Base-by-base conservation (phyloP, 345 rosid genomes). In the Diplotaxis tenuifolia region DNA sequence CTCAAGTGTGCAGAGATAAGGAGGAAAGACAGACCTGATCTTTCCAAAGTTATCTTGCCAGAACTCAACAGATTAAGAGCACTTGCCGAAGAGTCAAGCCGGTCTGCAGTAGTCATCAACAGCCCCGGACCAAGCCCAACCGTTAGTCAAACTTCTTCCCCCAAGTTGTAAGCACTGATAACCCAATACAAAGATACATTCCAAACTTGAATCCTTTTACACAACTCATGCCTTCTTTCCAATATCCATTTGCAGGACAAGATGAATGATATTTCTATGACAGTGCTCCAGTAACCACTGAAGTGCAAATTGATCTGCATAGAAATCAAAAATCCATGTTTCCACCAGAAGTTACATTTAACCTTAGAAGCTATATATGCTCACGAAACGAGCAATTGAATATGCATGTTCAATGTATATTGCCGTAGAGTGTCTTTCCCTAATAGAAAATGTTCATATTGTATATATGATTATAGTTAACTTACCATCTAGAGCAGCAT, bases 11-110 rank as follows among this genome's bases (percentile, higher is more conserved):
- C 96, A 9, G 91, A 88, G 83, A 68, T 88, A 14, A 85, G 98
- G 76, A 73, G 93, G 32, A 92, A 86, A 74, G 98, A 92, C 76
- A 79, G 96, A 67, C 96, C 96, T 1, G 89, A 92, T 72, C 87
- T 88, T n/a, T 90, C 86, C 47, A 87, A 79, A 66, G 85, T 80
- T 32, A 76, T 90, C 20, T 65, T 92, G 83, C 93, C 91, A 8
- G 89, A 83, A 73, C 90, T 92, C 20, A 80, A 90, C 75, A 83
- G 86, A 70, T 70, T 90, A 71, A 84, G 91, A 80, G 63, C 57
- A 4, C 65, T 88, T 29, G 95, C 90, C 0, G 98, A 92, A 74
- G 88, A 83, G 55, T 68, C 71, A 16, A 66, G 70, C 68, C 55
- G 71, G 50, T 72, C 67, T n/a, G 62, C 70, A 18, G 62, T 75